A percentile compares a stretch with the other conserved stretches of the same genome.
Evolutionary conservation across 139 green algal species (phyloP).

Genomic region (Closterium sp.): DNA sequence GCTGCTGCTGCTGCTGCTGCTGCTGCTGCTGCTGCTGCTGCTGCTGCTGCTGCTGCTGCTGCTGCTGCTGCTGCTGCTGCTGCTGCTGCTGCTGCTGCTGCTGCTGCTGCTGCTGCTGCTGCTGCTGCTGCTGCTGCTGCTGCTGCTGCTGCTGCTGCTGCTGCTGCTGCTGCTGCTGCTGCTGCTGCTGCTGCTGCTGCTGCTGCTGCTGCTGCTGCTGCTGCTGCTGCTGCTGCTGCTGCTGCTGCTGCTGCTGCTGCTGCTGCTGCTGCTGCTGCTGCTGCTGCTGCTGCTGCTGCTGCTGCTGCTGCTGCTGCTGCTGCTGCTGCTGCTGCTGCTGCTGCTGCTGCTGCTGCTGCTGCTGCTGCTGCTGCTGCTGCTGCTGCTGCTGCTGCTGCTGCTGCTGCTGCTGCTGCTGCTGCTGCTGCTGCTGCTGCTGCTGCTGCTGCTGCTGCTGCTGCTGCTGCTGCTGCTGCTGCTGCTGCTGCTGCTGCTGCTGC

Average conservation of each 20-base stretch:
- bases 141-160: too few relatives aligned
- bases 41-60: not conserved
- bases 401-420: not conserved
- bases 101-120: too few relatives aligned
- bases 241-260: not conserved
- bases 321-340: too few relatives aligned
- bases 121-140: too few relatives aligned
- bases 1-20: not conserved
- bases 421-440: not conserved
- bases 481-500: not conserved
- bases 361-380: too few relatives aligned
- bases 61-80: not conserved
- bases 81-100: too few relatives aligned
- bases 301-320: too few relatives aligned
- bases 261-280: not conserved
- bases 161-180: not conserved
- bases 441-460: not conserved
- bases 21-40: not conserved
- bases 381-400: not conserved
- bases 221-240: not conserved
- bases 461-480: not conserved
- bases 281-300: not conserved
- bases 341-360: too few relatives aligned
- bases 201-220: not conserved
- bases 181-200: not conserved